Evolutionary conservation across 2,329 filamentous ascomycete genomes (phyloP), one percentile per base, ranked within the genome.

Genomic region (Trichoderma gracile): DNA sequence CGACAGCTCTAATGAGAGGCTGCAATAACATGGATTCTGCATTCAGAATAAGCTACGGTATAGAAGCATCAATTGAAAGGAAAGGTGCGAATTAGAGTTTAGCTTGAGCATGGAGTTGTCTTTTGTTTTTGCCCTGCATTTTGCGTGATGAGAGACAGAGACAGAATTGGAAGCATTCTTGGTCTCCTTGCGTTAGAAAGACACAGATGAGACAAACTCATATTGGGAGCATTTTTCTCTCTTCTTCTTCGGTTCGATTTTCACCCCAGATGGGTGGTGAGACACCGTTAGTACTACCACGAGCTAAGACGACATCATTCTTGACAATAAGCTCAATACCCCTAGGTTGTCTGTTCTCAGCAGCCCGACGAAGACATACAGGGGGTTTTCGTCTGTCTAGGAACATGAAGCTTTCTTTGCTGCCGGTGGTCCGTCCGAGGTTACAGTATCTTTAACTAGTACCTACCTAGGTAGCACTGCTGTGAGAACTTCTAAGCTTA

Each of bases 111-210:
- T 47, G 45, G 19, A 25, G 1, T 14, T 1, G 2, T 43, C 5
- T 50, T 14, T 14, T 54, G 43, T 12, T 17, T 19, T 27, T 23
- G 43, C 3, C 21, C 14, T 40, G 21, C 45, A 19, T 12, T 25
- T 60, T 60, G 47, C 46, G 57, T 40, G 19, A 38, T 54, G n/a
- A 61, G 25, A 61, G 47, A 61, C 58, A 61, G 25, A 61, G 47
- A 61, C 58, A 53, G 17, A 54, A 21, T 61, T 47, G 17, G 38
- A 49, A 42, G 25, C 10, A 5, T 25, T 19, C 15, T 42, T 38
- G 40, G 7, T 21, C 14, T 47, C 33, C 33, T 55, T 27, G 19
- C 52, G 9, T 54, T 1, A 3, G 38, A 38, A 10, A 21, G 21
- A 25, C 52, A 54, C 3, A 43, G n/a, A 8, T 17, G 27, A 30